phyloP scores from a whole-genome alignment of 768 basidiomycete genomes.

The Hebeloma cylindrosporum region DNA sequence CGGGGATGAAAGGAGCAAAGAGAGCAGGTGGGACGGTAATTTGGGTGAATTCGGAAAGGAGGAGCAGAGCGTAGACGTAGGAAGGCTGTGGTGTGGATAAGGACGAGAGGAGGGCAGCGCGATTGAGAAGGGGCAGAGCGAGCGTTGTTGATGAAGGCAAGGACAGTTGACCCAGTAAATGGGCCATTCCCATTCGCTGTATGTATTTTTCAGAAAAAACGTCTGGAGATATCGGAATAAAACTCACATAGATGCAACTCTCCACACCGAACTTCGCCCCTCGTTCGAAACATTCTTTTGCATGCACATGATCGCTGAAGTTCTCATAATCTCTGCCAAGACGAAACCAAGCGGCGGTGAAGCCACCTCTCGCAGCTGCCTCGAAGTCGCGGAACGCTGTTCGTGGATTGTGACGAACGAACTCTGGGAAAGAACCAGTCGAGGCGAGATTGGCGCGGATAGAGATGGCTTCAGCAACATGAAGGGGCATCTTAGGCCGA shows the following conservation, averaged over 20 bases:
- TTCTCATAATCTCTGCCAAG: constrained; percentile 91
- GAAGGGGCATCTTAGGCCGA: constrained; percentile 28
- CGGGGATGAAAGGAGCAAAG: constrained; percentile 55
- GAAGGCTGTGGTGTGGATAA: constrained; percentile 84
- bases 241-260: constrained; percentile 76
- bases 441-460: constrained; percentile 73
- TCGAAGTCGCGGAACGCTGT: constrained; percentile 91
- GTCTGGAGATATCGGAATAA: constrained; percentile 9
- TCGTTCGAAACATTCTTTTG: constrained; percentile 84
- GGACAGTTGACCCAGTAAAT: constrained; percentile 84
- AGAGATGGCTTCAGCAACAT: constrained; percentile 73
- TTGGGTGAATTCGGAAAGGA: constrained; percentile 76
- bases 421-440: constrained; percentile 68
- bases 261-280: constrained; percentile 75
- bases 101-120: constrained; percentile 73
- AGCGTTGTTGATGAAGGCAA: constrained; percentile 49
- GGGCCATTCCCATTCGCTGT: constrained; percentile 93
- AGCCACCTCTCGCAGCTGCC: constrained; percentile 74
- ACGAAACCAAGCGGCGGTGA: constrained; percentile 84
- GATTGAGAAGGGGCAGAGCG: constrained; percentile 73
- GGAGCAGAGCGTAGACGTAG: constrained; percentile 84
- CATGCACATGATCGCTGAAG: constrained; percentile 70
- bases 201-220: neutral
- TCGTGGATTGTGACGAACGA: constrained; percentile 65
- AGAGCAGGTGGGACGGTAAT: constrained; percentile 52